These are phyloP conservation scores for Casuarina equisetifolia DNA, from an alignment of 306 rosid genomes.

Conservation along the genomic window DNA sequence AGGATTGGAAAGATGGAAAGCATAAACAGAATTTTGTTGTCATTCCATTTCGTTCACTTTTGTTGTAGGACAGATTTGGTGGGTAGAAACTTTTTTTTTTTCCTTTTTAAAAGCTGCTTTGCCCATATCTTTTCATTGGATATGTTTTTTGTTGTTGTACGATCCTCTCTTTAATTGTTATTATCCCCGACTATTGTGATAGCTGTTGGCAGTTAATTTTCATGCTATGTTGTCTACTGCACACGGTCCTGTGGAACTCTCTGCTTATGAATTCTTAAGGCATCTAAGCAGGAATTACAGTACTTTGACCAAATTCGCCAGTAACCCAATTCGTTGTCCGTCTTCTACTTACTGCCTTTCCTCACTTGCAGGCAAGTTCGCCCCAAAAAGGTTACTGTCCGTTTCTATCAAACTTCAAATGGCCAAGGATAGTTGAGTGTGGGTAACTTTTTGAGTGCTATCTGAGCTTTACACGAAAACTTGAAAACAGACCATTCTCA, in stretches of 20 bases:
- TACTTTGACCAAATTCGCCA: no score
- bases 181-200: background rate
- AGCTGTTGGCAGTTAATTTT: background rate
- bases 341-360: background rate
- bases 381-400: background rate
- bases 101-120: background rate
- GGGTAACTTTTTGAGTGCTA: background rate
- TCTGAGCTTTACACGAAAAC: background rate
- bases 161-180: background rate
- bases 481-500: background rate
- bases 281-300: background rate
- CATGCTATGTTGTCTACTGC: background rate
- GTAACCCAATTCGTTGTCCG: background rate
- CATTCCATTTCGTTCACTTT: background rate
- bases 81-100: background rate
- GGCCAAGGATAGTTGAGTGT: no score
- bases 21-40: background rate
- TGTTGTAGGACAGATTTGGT: background rate
- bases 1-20: constrained; percentile 38
- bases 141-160: background rate
- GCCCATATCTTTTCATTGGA: background rate
- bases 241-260: background rate
- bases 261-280: background rate
- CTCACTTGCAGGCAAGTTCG: background rate
- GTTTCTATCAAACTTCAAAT: background rate